These are phyloP conservation scores for Ceratobasidium sp. DNA, from an alignment of 1,284 basidiomycete genomes.

Conservation along the genomic window DNA sequence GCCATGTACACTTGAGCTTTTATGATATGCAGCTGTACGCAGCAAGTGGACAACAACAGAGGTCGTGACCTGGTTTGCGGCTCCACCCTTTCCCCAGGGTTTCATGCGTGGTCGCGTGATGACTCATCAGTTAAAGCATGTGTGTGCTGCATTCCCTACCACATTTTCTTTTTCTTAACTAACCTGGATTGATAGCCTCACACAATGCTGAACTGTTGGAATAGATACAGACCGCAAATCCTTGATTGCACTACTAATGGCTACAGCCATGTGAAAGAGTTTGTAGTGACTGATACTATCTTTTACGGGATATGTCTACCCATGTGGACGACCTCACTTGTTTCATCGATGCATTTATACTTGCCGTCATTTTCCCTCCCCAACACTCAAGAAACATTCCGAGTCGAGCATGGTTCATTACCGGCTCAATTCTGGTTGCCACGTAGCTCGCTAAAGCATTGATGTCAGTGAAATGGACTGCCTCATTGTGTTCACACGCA, in stretches of 20 bases:
- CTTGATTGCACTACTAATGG: not conserved
- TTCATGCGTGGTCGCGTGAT: not conserved
- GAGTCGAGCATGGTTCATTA: slow-evolving; percentile 15
- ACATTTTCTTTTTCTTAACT: not conserved
- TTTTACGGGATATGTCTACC: not conserved
- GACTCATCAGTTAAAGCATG: slow-evolving; percentile 22
- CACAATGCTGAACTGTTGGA: not conserved
- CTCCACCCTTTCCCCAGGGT: not conserved
- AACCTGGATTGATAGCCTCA: not conserved
- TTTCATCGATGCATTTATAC: not conserved
- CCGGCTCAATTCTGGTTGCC: not conserved
- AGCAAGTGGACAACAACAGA: not conserved
- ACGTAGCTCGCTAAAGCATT: not conserved
- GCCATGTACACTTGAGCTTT: not conserved
- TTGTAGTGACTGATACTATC: slow-evolving; percentile 8
- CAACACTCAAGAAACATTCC: not conserved
- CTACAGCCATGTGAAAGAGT: not conserved
- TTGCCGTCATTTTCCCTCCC: slow-evolving; percentile 10
- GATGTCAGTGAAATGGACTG: slow-evolving; percentile 9
- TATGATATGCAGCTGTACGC: slow-evolving; percentile 5
- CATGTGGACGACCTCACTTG: slow-evolving; percentile 26
- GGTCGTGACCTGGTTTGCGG: not conserved
- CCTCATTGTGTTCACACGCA: not conserved
- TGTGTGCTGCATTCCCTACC: not conserved
- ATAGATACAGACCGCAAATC: not conserved